Evolutionary conservation across 192 early-diverging fungal species (phyloP), one percentile per base, ranked within the genome.

Genomic region (Geranomyces variabilis): DNA sequence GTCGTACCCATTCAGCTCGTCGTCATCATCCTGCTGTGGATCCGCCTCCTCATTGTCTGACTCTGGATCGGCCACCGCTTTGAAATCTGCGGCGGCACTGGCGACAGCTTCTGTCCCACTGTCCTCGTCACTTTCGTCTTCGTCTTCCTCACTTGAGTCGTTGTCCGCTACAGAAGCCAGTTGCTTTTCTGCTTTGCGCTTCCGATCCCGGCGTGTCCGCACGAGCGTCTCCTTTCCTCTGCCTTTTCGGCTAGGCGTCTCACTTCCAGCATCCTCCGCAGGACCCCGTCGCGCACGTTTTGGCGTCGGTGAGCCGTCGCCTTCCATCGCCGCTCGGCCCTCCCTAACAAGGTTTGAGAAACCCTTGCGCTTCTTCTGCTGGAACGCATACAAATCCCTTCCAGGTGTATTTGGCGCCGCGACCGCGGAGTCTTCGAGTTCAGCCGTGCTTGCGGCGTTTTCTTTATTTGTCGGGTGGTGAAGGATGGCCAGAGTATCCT

Each of bases 71-170:
- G 64, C 5, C 7, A 41, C 13, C 15, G 14, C 67, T 64, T 62
- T 62, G 36, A 10, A 10, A 14, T 8, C 51, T 28, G 51, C 62
- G 15, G 34, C 67, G 9, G 44, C 63, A 29, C 67, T 55, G 9
- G 69, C 63, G 8, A 15, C 46, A 17, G 60, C 63, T 3, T 57
- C 43, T 69, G 60, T 56, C 53, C 63, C 67, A n/a, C 31, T 70
- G 13, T 78, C 72, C 5, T 67, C 63, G 24, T 81, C 76, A 12
- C 77, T 67, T 28, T 78, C 76, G 14, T 78, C 76, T 19, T 63
- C 58, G 36, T 70, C 56, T 28, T 70, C 76, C 14, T 78, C 70
- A 8, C 49, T 61, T 31, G 59, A 63, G 19, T 78, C 47, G 1
- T 69, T 58, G 0, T 84, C 84, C 8, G 15, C 43, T 28, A 74